Evolutionary conservation across 352 stramenopile species (phyloP), one percentile per base, ranked within the genome.

Genomic region (Saprolegnia parasitica): DNA sequence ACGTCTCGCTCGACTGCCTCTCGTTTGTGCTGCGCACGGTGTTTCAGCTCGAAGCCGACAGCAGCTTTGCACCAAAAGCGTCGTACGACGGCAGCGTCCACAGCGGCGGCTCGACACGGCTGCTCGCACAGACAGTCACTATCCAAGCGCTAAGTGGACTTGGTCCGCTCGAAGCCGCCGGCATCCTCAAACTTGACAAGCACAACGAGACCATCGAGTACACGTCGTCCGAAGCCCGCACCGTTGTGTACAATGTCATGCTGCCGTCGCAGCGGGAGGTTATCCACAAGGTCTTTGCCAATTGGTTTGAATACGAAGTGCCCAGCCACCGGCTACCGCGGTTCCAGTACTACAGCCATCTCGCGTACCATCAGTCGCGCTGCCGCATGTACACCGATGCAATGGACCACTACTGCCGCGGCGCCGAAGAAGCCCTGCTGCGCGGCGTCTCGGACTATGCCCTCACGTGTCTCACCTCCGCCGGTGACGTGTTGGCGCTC

Each of bases 381-480:
- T 81, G 80, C 0, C 74, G 78, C n/a, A 81, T 83, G 21, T 65
- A 79, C 6, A 85, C 84, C 52, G 65, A 76, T 0, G 80, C 84
- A 0, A 50, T 92, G 11, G 81, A 90, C 35, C 77, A 81, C 0
- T 90, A 89, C 67, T 74, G 87, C 45, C 77, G 86, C 23, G 81
- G 81, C 1, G 80, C 78, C 0, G 84, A 90, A 45, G 73, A 82
- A 9, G 82, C 80, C 4, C 77, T 89, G 18, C 79, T 85, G 1
- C 76, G 73, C 24, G 79, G 78, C 50, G 84, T 89, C 60, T 66
- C 89, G 18, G 77, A 78, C 0, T 92, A 90, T 58, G 84, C 81
- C 1, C 79, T 84, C 26, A 82, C 87, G 42, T 92, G 84, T 72
- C 84, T 92, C 76, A 82, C 86, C 56, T 86, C 81, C n/a, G 84